A percentile compares a stretch with the other conserved stretches of the same genome.
phyloP scores from a whole-genome alignment of 768 basidiomycete species.

The Tylopilus plumbeoviolaceoides region DNA sequence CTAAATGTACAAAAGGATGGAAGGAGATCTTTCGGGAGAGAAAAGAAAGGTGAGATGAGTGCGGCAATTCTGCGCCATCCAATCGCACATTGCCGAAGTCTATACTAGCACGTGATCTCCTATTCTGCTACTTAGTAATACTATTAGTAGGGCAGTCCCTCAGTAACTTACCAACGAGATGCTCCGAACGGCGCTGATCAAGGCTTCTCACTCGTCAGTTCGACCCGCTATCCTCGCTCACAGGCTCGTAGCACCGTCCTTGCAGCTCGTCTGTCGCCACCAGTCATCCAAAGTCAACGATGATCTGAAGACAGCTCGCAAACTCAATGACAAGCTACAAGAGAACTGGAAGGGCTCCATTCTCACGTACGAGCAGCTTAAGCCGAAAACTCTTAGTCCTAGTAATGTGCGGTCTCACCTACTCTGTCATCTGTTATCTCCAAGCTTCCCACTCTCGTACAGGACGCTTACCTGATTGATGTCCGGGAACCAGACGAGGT shows the following conservation, averaged over 20 bases:
- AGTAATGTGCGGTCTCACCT: constrained; percentile 42
- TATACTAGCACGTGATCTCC: neutral
- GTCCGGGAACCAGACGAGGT: constrained; percentile 95
- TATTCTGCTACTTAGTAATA: too few relatives aligned
- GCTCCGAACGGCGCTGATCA: constrained; percentile 22
- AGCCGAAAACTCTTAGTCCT: constrained; percentile 75
- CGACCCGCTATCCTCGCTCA: constrained; percentile 8
- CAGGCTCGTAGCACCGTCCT: constrained; percentile 6
- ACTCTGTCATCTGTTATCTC: neutral
- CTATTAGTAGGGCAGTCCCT: too few relatives aligned
- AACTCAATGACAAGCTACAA: constrained; percentile 38
- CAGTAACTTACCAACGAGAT: constrained; percentile 17
- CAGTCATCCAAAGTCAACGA: constrained; percentile 33
- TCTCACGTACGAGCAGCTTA: constrained; percentile 76
- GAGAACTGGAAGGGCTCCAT: constrained; percentile 75
- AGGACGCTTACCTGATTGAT: constrained; percentile 77
- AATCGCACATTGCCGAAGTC: neutral
- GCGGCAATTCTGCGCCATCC: neutral
- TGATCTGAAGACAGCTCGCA: constrained; percentile 27
- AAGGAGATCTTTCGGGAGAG: too few relatives aligned
- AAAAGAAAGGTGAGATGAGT: neutral
- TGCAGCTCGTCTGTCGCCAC: constrained; percentile 25
- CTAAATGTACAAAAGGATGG: too few relatives aligned
- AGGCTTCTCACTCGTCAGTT: constrained; percentile 9
- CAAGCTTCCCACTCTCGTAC: constrained; percentile 12